These are phyloP conservation scores for Aegilops tauschii DNA, from an alignment of 176 grass and related monocot species.

Conservation along the genomic window DNA sequence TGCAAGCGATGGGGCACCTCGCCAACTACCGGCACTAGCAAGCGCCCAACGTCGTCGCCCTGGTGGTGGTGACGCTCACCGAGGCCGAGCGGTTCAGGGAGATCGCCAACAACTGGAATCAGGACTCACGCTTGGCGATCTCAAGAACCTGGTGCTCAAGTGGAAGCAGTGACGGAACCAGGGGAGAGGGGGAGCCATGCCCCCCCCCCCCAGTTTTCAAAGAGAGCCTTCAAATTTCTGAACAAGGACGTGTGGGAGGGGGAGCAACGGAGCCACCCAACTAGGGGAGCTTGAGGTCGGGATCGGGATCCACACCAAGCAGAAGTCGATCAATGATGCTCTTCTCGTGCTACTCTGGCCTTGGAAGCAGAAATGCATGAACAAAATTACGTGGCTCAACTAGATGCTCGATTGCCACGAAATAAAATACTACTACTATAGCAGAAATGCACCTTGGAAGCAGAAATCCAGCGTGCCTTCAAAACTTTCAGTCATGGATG, in stretches of 20 bases:
- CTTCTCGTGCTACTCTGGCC: neutral
- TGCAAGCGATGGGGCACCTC: neutral
- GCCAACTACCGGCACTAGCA: neutral
- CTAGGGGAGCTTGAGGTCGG: neutral
- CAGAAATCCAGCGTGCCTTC: no score
- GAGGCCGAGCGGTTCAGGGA: neutral
- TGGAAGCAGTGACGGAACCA: neutral
- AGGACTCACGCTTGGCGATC: neutral
- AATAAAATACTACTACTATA: neutral
- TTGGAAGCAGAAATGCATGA: neutral
- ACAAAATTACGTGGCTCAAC: neutral
- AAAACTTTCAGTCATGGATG: no score
- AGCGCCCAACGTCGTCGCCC: neutral
- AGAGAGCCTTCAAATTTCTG: no score
- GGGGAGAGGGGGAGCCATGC: no score
- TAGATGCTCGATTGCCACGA: neutral
- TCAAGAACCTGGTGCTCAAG: neutral
- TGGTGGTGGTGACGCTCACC: neutral
- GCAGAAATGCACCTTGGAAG: no score
- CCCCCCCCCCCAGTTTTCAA: no score
- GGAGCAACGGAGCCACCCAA: neutral
- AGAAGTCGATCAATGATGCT: neutral
- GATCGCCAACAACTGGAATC: neutral
- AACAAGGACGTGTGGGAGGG: neutral
- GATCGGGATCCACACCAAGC: neutral